Evolutionary conservation across 495 filamentous ascomycete species (phyloP).

Genomic region (Acidiella bohemica): DNA sequence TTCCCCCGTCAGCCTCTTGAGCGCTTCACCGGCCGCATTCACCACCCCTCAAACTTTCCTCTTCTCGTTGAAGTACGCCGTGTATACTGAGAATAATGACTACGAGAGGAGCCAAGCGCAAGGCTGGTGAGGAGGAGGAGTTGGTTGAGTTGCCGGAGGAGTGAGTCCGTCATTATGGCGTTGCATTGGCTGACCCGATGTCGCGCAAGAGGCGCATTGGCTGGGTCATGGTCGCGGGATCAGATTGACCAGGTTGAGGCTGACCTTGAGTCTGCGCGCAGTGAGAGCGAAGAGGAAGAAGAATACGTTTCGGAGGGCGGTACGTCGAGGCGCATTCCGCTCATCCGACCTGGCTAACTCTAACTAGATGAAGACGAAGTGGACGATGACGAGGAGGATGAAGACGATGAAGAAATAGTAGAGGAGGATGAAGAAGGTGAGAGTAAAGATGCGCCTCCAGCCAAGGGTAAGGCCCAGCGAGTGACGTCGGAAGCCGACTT

Average conservation of each 20-base stretch:
- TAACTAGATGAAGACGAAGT: background rate
- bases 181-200: background rate
- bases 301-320: background rate
- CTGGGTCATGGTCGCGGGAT: background rate
- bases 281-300: constrained; percentile 3
- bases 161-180: background rate
- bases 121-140: constrained; percentile 13
- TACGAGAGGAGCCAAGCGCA: constrained; percentile 8
- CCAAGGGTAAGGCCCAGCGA: background rate
- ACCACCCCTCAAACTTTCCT: too few species aligned
- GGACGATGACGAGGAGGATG: constrained; percentile 5
- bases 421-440: constrained; percentile 1
- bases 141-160: constrained; percentile 9
- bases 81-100: constrained; percentile 1
- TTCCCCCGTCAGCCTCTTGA: too few species aligned
- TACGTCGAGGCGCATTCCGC: background rate
- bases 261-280: background rate
- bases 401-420: constrained; percentile 3
- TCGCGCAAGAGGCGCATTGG: background rate
- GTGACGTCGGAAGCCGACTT: background rate
- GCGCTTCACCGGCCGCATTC: too few species aligned
- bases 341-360: background rate
- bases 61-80: background rate
- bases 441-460: background rate
- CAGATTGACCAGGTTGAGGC: background rate